Evolutionary conservation across 202 grass and related monocot genomes (phyloP), one percentile per base, ranked within the genome.

Genomic region (Schoenoplectus triqueter): DNA sequence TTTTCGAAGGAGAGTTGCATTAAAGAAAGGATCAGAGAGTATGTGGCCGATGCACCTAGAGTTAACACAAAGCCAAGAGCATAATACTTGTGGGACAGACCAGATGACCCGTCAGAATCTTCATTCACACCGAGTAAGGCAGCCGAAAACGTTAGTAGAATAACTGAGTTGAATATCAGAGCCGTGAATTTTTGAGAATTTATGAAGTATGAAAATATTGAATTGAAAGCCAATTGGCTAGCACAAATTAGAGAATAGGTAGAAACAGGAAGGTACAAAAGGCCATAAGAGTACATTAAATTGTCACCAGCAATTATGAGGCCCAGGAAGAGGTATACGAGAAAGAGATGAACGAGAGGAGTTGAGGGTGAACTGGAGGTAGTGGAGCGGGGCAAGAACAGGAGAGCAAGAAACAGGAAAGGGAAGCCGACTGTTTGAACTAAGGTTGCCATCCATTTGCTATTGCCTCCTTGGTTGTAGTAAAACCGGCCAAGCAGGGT

Each of bases 181-280:
- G 77, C n/a, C 3, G 88, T 95, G 83, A 98, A 90, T 84, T 95
- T 98, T 69, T 98, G 89, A 48, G 84, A 77, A 74, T 98, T 98
- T 49, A 98, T 83, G 73, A 92, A 86, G 86, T 98, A 92, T 13
- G 95, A 90, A 65, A 98, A 95, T 76, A 95, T 60, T 3, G 92
- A 88, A 86, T 98, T 95, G 89, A 98, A 98, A 67, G 92, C 95
- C 21, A 97, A 73, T 89, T 97, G 95, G 70, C 87, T 97, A 72
- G 95, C 91, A 81, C 95, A 97, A 39, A 95, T 65, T 47, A 97
- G 89, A 2, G 95, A 95, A 83, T 93, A 97, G 2, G 95, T 95
- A 14, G 95, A 97, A 51, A 97, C 88, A 9, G 91, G 92, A 87
- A 95, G 89, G 75, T 97, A 98, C 15, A 98, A 75, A 2, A 98